Base-by-base conservation (phyloP, 2,329 filamentous ascomycete genomes). In the Colletotrichum simmondsii region DNA sequence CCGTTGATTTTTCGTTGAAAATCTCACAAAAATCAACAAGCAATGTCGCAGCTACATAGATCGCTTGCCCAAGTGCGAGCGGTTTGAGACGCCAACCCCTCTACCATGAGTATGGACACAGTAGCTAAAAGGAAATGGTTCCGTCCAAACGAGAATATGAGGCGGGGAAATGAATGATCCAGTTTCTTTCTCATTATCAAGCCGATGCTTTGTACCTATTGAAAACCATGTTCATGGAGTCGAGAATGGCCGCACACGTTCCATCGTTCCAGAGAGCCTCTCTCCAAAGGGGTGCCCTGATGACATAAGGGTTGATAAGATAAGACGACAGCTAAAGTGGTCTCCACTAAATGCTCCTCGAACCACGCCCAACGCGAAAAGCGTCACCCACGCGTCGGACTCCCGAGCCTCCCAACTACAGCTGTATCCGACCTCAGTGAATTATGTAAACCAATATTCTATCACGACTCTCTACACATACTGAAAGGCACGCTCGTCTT, bases 361-460 rank as follows among this genome's bases (percentile, higher is more conserved):
- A 57, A 28, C 24, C 67, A 30, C 52, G 46, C 62, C 46, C 46
- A 60, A 72, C 71, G 71, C 71, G 71, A 70, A 63, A 70, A 69
- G 56, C 32, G 53, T 69, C 53, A n/a, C 62, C 35, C 30, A 71
- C 71, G 71, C 71, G 71, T 73, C 60, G 46, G 71, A 60, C 49
- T 37, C 37, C n/a, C 42, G 42, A 49, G 37, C 71, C 65, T 60
- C 52, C 54, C 66, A 71, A 28, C 53, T 35, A 37, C 53, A 37
- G 37, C 22, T 26, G 28, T 64, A 35, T 35, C 14, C 30, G 12
- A 54, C 8, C 46, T 54, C 8, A 19, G 46, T 68, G 32, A 52
- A 68, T 57, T 60, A 71, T 71, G 71, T 73, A 61, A 71, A 26
- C 35, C 54, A 37, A n/a, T 26, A 10, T 22, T 24, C 26, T 49